Evolutionary conservation across 2,329 filamentous ascomycete genomes (phyloP).

Genomic region (Ophiostoma tasmaniense): DNA sequence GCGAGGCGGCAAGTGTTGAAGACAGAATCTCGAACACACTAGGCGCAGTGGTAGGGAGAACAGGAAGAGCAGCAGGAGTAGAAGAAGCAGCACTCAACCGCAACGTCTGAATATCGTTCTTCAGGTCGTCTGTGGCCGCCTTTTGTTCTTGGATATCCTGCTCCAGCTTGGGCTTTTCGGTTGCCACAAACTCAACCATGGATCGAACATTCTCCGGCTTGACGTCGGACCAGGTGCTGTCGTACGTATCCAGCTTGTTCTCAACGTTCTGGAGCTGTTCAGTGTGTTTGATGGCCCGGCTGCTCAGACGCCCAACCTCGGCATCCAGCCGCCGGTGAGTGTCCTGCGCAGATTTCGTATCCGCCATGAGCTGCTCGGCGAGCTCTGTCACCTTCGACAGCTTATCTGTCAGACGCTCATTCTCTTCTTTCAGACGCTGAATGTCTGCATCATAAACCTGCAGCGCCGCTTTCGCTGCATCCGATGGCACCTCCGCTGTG

Average conservation of each 20-base stretch:
- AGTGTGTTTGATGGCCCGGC: not conserved
- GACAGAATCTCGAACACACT: not conserved
- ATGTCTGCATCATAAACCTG: not conserved
- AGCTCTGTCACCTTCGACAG: not conserved
- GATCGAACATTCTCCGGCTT: not conserved
- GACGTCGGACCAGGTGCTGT: constrained; percentile 8
- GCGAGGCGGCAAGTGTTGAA: not conserved
- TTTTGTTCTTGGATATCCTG: constrained; percentile 6
- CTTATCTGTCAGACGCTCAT: not conserved
- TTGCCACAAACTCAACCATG: constrained; percentile 7
- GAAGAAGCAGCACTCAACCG: not conserved
- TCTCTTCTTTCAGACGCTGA: not conserved
- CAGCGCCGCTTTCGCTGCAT: not conserved
- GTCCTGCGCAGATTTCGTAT: not conserved
- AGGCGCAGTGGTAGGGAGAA: not conserved
- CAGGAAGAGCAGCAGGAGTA: not conserved
- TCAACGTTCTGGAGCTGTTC: not conserved
- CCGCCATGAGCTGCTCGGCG: not conserved
- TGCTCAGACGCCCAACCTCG: not conserved
- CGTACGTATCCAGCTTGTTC: not conserved
- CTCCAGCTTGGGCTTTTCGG: constrained; percentile 3
- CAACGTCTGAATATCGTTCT: not conserved
- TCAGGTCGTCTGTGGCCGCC: not conserved
- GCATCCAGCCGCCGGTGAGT: not conserved
- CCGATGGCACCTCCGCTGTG: not conserved